phyloP scores from a whole-genome alignment of 805 yeast genomes.

The Candida michaelii region DNA sequence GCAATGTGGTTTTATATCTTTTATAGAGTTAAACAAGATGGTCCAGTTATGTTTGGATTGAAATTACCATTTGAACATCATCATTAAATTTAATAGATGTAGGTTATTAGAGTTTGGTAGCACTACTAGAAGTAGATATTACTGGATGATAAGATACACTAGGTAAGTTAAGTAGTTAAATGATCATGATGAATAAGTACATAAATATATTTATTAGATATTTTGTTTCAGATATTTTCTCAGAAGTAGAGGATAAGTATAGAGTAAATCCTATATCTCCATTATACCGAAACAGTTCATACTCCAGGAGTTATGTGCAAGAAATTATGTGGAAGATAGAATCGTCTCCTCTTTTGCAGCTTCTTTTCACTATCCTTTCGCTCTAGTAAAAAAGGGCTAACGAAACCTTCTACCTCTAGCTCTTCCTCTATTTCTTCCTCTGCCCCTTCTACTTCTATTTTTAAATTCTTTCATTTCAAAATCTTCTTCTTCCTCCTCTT shows the following conservation, averaged over 20 bases:
- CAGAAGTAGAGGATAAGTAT: too few species aligned
- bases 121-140: too few species aligned
- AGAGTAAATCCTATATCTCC: not conserved
- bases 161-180: not conserved
- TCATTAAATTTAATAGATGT: constrained; percentile 11
- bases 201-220: not conserved
- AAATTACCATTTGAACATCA: constrained; percentile 41
- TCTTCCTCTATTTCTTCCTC: constrained; percentile 18
- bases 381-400: too few species aligned
- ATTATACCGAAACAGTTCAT: too few species aligned
- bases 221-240: not conserved
- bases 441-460: constrained; percentile 17
- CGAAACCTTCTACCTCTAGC: constrained; percentile 10
- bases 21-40: constrained; percentile 75
- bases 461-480: constrained; percentile 16
- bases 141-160: too few species aligned
- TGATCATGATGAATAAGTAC: constrained; percentile 2
- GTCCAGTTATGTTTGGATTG: constrained; percentile 55
- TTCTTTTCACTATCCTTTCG: not conserved
- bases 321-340: too few species aligned
- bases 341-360: too few species aligned
- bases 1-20: constrained; percentile 88
- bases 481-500: constrained; percentile 14
- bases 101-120: too few species aligned
- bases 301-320: too few species aligned